Percentiles rank a stretch among this genome's conserved stretches.
Conservation (phyloP, 2,329 filamentous ascomycete genomes). For the Xenoacremonium recifei region DNA sequence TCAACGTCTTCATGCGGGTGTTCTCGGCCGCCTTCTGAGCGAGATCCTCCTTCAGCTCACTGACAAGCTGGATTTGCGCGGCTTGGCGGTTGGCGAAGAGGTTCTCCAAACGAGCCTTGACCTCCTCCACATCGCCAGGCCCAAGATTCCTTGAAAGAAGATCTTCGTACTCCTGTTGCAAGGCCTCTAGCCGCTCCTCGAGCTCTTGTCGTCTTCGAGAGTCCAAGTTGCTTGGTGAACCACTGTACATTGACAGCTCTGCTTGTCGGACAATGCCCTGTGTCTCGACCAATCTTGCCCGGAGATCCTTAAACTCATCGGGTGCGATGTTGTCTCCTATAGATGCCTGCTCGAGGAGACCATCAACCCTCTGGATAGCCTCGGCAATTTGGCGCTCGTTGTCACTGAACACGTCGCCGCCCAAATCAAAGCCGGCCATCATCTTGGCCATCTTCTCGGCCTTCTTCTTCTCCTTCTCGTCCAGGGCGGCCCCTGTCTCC, state of each 20-base stretch:
- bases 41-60: constrained; percentile 75
- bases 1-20: constrained; percentile 72
- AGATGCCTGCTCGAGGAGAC: constrained; percentile 72
- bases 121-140: constrained; percentile 76
- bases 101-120: constrained; percentile 76
- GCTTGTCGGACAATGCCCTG: constrained; percentile 92
- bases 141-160: constrained; percentile 76
- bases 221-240: constrained; percentile 61
- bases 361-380: constrained; percentile 80
- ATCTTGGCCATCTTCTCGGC: constrained; percentile 99
- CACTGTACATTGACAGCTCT: constrained; percentile 78
- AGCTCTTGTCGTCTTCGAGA: constrained; percentile 71
- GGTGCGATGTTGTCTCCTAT: constrained; percentile 77
- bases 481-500: constrained; percentile 83
- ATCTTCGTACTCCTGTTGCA: constrained; percentile 83
- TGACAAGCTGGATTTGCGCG: constrained; percentile 68
- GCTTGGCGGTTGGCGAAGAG: constrained; percentile 75
- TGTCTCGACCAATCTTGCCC: constrained; percentile 78
- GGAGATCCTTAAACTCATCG: constrained; percentile 76
- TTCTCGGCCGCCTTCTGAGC: constrained; percentile 79
- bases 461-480: constrained; percentile 99
- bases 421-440: constrained; percentile 98
- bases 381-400: constrained; percentile 84
- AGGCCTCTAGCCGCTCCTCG: constrained; percentile 68
- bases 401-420: constrained; percentile 87